Evolutionary conservation across 2,329 filamentous ascomycete species (phyloP), one percentile per base, ranked within the genome.

Genomic region (Xylaria sp.): DNA sequence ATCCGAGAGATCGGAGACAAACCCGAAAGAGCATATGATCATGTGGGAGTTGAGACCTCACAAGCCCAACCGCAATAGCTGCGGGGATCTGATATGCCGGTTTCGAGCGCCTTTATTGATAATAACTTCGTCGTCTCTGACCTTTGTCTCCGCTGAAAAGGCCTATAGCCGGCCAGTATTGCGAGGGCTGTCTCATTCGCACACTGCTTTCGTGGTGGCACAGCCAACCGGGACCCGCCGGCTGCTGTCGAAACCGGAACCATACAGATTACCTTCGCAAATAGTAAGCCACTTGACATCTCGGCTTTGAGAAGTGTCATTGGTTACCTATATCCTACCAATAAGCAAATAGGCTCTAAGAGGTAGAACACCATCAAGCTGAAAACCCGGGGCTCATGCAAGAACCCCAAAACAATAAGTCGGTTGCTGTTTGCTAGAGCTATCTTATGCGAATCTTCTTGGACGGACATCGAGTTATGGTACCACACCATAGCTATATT

Each of bases 131-230:
- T 23, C 9, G 33, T 42, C 11, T 38, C 11, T 36, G 10, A 48
- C 54, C 33, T 38, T 40, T n/a, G 33, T 65, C n/a, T 20, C 57
- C 20, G 23, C 31, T 23, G 26, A 63, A 58, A 61, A 10, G 36
- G 51, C 33, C 31, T 51, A 56, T 42, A 3, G 13, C 26, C 20
- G 49, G 31, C 40, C 1, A 38, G 44, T 48, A 44, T 59, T 26
- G 15, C 15, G 31, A 26, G 33, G 13, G 6, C n/a, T 66, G 44
- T 68, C 57, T 62, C 38, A 58, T 48, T 36, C 13, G 26, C 26
- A 65, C 57, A 65, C 66, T 58, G 66, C 66, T 58, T 59, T 44
- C 44, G 28, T 51, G 28, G 26, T 36, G 51, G 40, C n/a, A 40
- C 33, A 51, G 13, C 57, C 42, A 38, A 58, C 38, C 38, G 20